Evolutionary conservation across 805 yeast genomes (phyloP).

Genomic region (Soucietia sequanensis): DNA sequence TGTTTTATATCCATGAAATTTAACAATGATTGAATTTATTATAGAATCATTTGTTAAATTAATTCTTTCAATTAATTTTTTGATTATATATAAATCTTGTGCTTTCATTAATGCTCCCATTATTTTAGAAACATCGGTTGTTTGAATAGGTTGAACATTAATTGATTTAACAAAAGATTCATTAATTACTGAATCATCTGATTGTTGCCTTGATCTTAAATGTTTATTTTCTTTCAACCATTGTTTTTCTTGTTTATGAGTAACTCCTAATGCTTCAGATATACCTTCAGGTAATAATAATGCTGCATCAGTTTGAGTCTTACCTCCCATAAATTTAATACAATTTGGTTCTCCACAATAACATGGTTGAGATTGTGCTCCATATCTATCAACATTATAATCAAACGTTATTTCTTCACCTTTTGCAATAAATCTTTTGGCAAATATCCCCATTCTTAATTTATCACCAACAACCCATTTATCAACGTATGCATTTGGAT

Average conservation of each 20-base stretch:
- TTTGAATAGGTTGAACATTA: constrained; percentile 47
- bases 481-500: constrained; percentile 92
- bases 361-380: constrained; percentile 92
- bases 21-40: constrained; percentile 59
- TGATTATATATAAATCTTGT: constrained; percentile 63
- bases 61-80: constrained; percentile 67
- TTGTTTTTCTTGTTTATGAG: constrained; percentile 62
- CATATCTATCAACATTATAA: constrained; percentile 94
- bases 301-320: constrained; percentile 92
- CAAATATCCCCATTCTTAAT: constrained; percentile 91
- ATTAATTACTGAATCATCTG: constrained; percentile 57
- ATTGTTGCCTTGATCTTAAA: constrained; percentile 46
- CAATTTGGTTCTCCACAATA: constrained; percentile 93
- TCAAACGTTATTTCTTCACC: constrained; percentile 94
- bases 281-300: constrained; percentile 77
- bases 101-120: constrained; percentile 80
- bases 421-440: constrained; percentile 62
- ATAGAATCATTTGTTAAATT: constrained; percentile 49
- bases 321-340: constrained; percentile 92
- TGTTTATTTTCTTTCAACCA: constrained; percentile 65
- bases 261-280: constrained; percentile 83
- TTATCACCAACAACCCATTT: constrained; percentile 96
- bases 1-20: constrained; percentile 85
- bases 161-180: constrained; percentile 63
- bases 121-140: constrained; percentile 66